Evolutionary conservation across 108 stramenopile genomes (phyloP).

Genomic region (Fragilaria radians): DNA sequence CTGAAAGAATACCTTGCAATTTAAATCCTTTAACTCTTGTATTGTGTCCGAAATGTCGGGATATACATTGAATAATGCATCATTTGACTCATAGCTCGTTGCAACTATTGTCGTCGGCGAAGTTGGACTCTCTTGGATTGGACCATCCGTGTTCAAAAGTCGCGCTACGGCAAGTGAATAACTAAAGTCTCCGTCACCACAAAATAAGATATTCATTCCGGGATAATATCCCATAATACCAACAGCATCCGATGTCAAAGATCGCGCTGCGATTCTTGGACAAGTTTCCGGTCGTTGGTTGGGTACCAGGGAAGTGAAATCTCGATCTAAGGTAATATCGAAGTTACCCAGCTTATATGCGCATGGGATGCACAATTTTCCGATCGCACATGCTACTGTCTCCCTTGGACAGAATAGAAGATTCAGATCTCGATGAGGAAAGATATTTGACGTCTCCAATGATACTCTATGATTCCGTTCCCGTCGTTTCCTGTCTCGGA

Average conservation of each 20-base stretch:
- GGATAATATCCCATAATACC: conserved; percentile 38
- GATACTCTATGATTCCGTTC: no score
- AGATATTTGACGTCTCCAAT: neutral
- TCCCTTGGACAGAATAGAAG: conserved; percentile 1
- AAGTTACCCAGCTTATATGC: conserved; percentile 80
- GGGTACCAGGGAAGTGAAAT: conserved; percentile 45
- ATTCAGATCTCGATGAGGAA: conserved; percentile 9
- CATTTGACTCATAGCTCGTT: conserved; percentile 65
- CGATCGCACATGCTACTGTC: conserved; percentile 29
- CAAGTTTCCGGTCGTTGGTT: conserved; percentile 79
- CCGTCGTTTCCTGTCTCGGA: no score
- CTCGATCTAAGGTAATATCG: conserved; percentile 69
- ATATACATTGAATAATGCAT: conserved; percentile 60
- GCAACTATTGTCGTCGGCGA: conserved; percentile 35
- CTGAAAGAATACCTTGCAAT: conserved; percentile 37
- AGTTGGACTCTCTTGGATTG: neutral
- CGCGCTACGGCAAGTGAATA: conserved; percentile 80
- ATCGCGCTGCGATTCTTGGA: conserved; percentile 21
- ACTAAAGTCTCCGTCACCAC: conserved; percentile 91
- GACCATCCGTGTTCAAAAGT: conserved; percentile 12
- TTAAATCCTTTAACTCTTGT: conserved; percentile 25
- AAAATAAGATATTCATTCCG: conserved; percentile 69
- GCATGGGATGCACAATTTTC: conserved; percentile 61
- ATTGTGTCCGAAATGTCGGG: conserved; percentile 46
- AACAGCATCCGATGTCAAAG: neutral